phyloP scores from a whole-genome alignment of 164 flowering plant genomes.

The Santalum album region DNA sequence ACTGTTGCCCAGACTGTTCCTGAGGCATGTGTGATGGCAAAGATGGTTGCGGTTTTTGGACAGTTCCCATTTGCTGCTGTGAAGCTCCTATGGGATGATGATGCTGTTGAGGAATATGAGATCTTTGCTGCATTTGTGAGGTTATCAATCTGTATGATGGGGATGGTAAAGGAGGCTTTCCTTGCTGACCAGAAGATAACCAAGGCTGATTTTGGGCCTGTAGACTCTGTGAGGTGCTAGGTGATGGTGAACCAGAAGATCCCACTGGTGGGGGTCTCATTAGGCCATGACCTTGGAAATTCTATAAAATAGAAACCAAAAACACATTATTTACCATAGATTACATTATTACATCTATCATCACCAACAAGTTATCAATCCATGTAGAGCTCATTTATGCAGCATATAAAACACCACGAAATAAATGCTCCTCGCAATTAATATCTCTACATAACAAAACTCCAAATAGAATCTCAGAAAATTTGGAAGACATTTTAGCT shows the following conservation, averaged over 20 bases:
- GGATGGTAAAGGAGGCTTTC: conserved; percentile 61
- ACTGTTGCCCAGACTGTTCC: conserved; percentile 52
- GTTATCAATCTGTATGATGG: conserved; percentile 47
- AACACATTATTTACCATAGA: not conserved
- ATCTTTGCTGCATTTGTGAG: conserved; percentile 47
- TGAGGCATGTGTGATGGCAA: conserved; percentile 38
- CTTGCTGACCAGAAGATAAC: conserved; percentile 58
- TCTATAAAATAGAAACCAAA: conserved; percentile 28
- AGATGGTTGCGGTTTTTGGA: conserved; percentile 34
- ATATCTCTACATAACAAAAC: no score
- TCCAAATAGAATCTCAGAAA: no score
- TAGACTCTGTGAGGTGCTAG: conserved; percentile 37
- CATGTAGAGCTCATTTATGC: no score
- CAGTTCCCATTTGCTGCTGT: conserved; percentile 39
- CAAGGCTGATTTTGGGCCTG: conserved; percentile 66
- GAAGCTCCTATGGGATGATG: conserved; percentile 28
- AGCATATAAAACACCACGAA: no score
- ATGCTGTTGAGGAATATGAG: conserved; percentile 46
- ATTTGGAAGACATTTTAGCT: no score
- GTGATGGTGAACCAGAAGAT: conserved; percentile 39
- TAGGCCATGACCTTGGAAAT: conserved; percentile 57
- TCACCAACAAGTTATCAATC: no score
- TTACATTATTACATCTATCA: not conserved
- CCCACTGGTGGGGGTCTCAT: conserved; percentile 43
- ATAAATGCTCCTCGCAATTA: no score